Evolutionary conservation across 495 filamentous ascomycete species (phyloP).

Genomic region (Trichoderma parareesei): DNA sequence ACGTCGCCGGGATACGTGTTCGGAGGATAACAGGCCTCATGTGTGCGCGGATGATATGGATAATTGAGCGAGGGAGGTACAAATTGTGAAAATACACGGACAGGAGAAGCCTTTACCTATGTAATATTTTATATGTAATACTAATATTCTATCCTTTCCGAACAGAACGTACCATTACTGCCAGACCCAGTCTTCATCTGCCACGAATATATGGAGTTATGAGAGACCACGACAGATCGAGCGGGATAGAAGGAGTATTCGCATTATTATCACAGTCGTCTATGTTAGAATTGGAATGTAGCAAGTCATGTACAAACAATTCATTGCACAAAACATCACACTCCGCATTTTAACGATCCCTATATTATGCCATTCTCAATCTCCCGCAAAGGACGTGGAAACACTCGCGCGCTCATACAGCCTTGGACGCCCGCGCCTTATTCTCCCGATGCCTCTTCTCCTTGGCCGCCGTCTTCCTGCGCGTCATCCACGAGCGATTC

Average conservation of each 20-base stretch:
- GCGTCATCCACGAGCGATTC: conserved; percentile 85
- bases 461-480: conserved; percentile 73
- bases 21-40: background rate
- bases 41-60: background rate
- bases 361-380: too few species aligned
- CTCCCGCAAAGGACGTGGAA: too few species aligned
- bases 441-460: conserved; percentile 83
- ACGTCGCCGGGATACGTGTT: background rate
- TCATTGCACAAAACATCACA: too few species aligned
- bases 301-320: too few species aligned
- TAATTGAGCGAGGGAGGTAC: background rate
- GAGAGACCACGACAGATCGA: too few species aligned
- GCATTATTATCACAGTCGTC: too few species aligned
- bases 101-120: background rate
- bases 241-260: background rate
- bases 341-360: too few species aligned
- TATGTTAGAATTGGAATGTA: too few species aligned
- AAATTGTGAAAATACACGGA: background rate
- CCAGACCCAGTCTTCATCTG: too few species aligned
- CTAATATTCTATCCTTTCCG: background rate
- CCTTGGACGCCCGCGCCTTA: conserved; percentile 41
- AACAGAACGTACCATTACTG: too few species aligned
- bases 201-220: too few species aligned
- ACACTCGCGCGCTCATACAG: background rate
- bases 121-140: background rate